phyloP scores from a whole-genome alignment of 1,284 basidiomycete species.

The Chalciporus sp. region DNA sequence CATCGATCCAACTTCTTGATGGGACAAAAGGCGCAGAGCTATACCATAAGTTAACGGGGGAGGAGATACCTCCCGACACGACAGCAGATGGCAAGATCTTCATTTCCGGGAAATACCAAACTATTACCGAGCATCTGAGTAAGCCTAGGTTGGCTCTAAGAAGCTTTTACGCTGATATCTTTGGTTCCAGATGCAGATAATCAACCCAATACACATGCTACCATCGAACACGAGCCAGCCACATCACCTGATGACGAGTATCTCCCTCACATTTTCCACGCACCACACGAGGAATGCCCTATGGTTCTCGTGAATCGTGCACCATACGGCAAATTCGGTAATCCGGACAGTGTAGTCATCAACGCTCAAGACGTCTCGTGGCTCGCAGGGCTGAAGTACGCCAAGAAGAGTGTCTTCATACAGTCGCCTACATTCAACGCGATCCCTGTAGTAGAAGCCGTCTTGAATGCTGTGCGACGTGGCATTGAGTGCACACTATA shows the following conservation, averaged over 20 bases:
- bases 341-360: conserved; percentile 45
- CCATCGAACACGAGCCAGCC: conserved; percentile 31
- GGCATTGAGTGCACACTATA: conserved; percentile 70
- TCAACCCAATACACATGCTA: conserved; percentile 37
- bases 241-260: conserved; percentile 37
- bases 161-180: conserved; percentile 10
- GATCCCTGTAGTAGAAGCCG: conserved; percentile 63
- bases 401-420: conserved; percentile 72
- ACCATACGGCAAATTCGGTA: conserved; percentile 53
- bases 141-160: conserved; percentile 3
- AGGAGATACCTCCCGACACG: conserved; percentile 16
- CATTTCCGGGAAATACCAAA: conserved; percentile 35
- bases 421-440: conserved; percentile 82
- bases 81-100: conserved; percentile 18
- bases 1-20: conserved; percentile 33
- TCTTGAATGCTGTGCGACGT: conserved; percentile 65
- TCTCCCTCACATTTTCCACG: conserved; percentile 51
- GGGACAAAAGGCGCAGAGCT: conserved; percentile 32
- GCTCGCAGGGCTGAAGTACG: conserved; percentile 73
- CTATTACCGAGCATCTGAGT: conserved; percentile 40
- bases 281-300: conserved; percentile 63
- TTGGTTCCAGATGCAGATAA: conserved; percentile 36
- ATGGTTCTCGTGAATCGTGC: conserved; percentile 75
- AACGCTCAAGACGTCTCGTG: conserved; percentile 78
- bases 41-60: conserved; percentile 20